These are phyloP conservation scores for Aspergillus unguis DNA, from an alignment of 2,329 filamentous ascomycete genomes.

Conservation along the genomic window DNA sequence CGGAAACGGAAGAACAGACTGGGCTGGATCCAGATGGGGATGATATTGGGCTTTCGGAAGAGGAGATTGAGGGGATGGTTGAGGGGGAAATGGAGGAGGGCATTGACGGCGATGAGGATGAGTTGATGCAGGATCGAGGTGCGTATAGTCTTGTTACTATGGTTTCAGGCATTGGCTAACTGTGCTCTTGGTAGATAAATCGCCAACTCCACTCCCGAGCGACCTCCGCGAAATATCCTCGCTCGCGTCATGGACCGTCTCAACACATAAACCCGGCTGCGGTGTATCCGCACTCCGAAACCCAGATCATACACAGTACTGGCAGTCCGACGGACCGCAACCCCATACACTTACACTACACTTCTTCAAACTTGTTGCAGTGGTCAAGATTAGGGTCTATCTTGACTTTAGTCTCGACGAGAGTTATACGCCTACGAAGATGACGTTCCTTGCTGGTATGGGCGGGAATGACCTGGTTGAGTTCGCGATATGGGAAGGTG, in stretches of 20 bases:
- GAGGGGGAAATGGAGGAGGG: slow-evolving; percentile 21
- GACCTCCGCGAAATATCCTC: slow-evolving; percentile 62
- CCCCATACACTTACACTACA: slow-evolving; percentile 62
- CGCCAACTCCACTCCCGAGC: slow-evolving; percentile 36
- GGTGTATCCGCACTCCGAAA: slow-evolving; percentile 58
- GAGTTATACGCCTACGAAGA: slow-evolving; percentile 92
- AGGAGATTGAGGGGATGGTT: slow-evolving; percentile 16
- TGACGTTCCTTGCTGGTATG: slow-evolving; percentile 83
- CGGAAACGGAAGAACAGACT: slow-evolving; percentile 8
- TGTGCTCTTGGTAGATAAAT: slow-evolving; percentile 26
- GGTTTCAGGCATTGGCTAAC: not conserved
- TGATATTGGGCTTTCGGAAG: slow-evolving; percentile 20
- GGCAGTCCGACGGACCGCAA: slow-evolving; percentile 65
- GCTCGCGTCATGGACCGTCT: slow-evolving; percentile 64
- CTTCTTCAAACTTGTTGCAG: slow-evolving; percentile 55
- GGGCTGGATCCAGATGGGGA: slow-evolving; percentile 18
- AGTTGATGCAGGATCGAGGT: slow-evolving; percentile 37
- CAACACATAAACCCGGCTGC: slow-evolving; percentile 60
- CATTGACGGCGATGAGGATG: slow-evolving; percentile 27
- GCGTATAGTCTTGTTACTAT: not conserved
- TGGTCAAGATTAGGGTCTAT: slow-evolving; percentile 53
- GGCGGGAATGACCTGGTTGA: slow-evolving; percentile 88
- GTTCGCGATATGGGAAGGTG: slow-evolving; percentile 75
- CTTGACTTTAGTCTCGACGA: slow-evolving; percentile 92
- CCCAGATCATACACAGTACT: slow-evolving; percentile 56